Percentiles rank a stretch among this genome's conserved stretches.
phyloP scores from a whole-genome alignment of 75 land plant genomes.

The Pinus tabuliformis region DNA sequence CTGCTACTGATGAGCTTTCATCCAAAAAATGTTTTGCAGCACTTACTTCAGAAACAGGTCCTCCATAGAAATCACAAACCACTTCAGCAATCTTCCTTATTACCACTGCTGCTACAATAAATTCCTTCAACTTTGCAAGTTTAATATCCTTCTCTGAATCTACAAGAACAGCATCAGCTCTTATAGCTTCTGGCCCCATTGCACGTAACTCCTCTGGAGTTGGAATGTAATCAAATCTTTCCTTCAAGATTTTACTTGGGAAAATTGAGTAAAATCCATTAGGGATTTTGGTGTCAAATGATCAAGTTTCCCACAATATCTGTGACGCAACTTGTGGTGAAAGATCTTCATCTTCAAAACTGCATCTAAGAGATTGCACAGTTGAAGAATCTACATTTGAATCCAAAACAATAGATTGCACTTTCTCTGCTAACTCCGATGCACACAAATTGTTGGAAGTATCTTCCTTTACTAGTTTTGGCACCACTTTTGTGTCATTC shows the following conservation, averaged over 20 bases:
- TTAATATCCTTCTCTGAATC: conserved; percentile 82
- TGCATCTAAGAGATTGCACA: conserved; percentile 13
- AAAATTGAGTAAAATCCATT: conserved; percentile 90
- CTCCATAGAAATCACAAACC: no score
- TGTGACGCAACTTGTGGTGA: conserved; percentile 74
- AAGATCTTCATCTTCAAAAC: conserved; percentile 29
- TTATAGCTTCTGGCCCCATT: conserved; percentile 49
- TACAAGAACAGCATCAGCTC: conserved; percentile 75
- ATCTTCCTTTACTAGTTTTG: background rate
- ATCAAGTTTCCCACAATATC: conserved; percentile 75
- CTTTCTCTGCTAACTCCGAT: conserved; percentile 12
- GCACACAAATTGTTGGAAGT: conserved; percentile 14
- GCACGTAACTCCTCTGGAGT: conserved; percentile 64
- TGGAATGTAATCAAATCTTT: conserved; percentile 58
- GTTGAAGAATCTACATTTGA: conserved; percentile 29
- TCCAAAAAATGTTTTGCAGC: no score
- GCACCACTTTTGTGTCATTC: background rate
- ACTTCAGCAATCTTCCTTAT: conserved; percentile 87
- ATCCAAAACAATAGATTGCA: conserved; percentile 49
- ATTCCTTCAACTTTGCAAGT: conserved; percentile 69
- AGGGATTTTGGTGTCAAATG: conserved; percentile 73
- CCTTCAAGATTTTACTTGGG: conserved; percentile 70
- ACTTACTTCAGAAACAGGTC: no score
- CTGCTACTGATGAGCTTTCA: no score
- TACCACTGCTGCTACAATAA: conserved; percentile 57